Base-by-base conservation (phyloP, 129 eudicot species). In the Gnaphalium uliginosum region DNA sequence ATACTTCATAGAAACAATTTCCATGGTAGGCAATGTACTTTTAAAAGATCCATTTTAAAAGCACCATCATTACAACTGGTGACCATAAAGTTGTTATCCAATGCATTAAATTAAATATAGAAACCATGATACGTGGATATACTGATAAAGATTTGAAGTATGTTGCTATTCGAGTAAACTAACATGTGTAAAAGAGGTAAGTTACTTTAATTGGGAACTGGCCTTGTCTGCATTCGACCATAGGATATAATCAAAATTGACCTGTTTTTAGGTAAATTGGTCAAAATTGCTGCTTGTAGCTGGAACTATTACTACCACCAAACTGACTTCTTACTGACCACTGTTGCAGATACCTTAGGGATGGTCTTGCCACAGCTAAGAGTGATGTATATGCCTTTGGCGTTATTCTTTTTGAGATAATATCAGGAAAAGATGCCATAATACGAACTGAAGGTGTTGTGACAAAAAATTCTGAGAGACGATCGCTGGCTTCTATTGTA, bases 351-450 rank as follows among this genome's bases (percentile, higher is more conserved):
- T 94, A 90, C 80, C 79, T 94, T 73, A 82, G 93, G 83, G 92
- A 94, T 75, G 97, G 96, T 14, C 79, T 85, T 24, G 98, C 97
- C 11, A 85, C 98, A 63, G 81, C 48, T 68, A 94, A 86, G 69
- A 90, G 93, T 29, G 98, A 94, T 73, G 93, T 90, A 32, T 94
- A 85, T 73, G 98, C 96, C 33, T 94, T 86, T 81, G 98, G 98
- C 14, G 96, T 94, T 76, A 90, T 90, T 56, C 97, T 94, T 57
- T 90, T 89, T 61, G 97, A 90, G 86, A 39, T 90, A 51, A 79
- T 90, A 82, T 86, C 98, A 10, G 98, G 97, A 61, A 94, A 89
- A 65, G 97, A 90, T 68, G 98, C 98, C 78, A 79, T 90, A 59
- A 87, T 77, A 68, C 76, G 87, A 69, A 81, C 88, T 22, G 92